These are phyloP conservation scores for Croton setiger DNA, from an alignment of 441 rosid species.

Conservation along the genomic window DNA sequence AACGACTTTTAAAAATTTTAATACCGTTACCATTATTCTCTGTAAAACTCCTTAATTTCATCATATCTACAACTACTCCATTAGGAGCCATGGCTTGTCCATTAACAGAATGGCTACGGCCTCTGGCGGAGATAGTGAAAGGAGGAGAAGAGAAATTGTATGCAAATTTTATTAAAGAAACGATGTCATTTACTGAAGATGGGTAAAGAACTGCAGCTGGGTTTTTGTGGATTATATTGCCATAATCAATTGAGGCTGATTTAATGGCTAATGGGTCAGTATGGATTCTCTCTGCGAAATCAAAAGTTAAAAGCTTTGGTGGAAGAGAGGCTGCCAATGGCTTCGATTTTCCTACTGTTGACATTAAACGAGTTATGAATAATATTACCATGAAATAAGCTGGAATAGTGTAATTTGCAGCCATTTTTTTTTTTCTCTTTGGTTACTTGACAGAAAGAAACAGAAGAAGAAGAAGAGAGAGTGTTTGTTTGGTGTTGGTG, in stretches of 20 bases:
- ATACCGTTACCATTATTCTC: conserved; percentile 34
- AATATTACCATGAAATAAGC: conserved; percentile 26
- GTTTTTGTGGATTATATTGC: conserved; percentile 44
- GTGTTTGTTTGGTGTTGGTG: neutral
- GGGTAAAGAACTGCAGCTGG: conserved; percentile 79
- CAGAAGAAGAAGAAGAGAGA: neutral
- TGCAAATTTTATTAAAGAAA: conserved; percentile 42
- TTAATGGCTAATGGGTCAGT: conserved; percentile 42
- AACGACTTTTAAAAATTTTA: conserved; percentile 18
- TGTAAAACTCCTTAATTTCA: conserved; percentile 31
- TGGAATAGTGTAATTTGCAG: conserved; percentile 23
- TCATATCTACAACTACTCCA: conserved; percentile 84
- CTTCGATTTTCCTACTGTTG: conserved; percentile 29
- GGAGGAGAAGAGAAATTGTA: conserved; percentile 34
- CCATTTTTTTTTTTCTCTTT: conserved; percentile 27
- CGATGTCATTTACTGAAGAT: conserved; percentile 46
- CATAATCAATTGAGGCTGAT: conserved; percentile 62
- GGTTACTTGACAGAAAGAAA: conserved; percentile 4
- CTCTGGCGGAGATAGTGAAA: conserved; percentile 68
- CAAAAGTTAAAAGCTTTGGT: conserved; percentile 14
- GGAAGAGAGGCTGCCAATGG: conserved; percentile 19
- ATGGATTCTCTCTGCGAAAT: conserved; percentile 31
- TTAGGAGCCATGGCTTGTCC: conserved; percentile 74
- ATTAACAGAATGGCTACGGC: conserved; percentile 67
- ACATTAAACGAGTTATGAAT: conserved; percentile 29